Evolutionary conservation across 495 filamentous ascomycete species (phyloP), one percentile per base, ranked within the genome.

Genomic region (Baudoinia panamericana): DNA sequence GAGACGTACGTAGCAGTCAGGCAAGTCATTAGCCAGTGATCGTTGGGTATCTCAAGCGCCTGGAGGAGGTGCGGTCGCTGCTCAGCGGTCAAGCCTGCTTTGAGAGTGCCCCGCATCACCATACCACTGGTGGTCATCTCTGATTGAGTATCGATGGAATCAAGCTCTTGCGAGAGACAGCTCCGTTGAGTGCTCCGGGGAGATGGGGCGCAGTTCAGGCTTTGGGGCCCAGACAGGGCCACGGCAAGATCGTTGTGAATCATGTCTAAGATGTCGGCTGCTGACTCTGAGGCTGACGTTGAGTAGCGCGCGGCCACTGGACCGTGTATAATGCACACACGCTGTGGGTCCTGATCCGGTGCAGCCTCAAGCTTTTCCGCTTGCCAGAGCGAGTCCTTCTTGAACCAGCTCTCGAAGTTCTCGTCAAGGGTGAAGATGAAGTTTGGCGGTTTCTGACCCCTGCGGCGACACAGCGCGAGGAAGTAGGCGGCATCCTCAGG

Each of bases 321-420:
- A 11, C 90, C 90, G 58, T 97, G 90, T 38, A 97, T 65, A 60
- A 97, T 95, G 67, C 84, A 93, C 5, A 84, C 88, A 41, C 90
- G 72, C 29, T 83, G 85, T 37, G 94, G 88, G 61, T 97, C 90
- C 61, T 95, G 87, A 48, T 69, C 87, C 35, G 94, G 82, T 52
- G 96, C 90, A 25, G 90, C 90, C 48, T 84, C 88, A 11, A 97
- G 72, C 56, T 96, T 86, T 61, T 97, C 90, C 0, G 87, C 94
- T 62, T 97, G 90, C 90, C 90, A 97, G 20, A 97, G 74, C 13
- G 88, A 95, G 61, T 97, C 90, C 64, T 97, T 97, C 76, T 97
- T 97, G 77, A 97, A 96, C 67, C 80, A 97, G 60, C 85, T 92
- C 59, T 95, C 90, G 35, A 97, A 95, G 50, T 82, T 88, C 39